Conservation (phyloP, 495 filamentous ascomycete species). For the Tuber calosporum region DNA sequence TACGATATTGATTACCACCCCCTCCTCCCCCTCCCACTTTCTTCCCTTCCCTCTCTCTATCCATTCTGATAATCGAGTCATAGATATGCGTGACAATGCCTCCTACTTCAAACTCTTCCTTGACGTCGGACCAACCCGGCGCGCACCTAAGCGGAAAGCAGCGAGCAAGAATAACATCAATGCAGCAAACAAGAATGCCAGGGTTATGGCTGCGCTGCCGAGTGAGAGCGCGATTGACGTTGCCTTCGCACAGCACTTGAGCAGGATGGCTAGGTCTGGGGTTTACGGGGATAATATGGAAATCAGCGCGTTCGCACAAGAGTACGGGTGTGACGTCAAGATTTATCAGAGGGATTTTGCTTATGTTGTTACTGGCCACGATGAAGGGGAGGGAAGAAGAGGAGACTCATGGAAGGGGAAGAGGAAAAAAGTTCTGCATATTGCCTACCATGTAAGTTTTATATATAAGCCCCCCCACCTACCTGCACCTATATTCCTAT, state of each 20-base stretch:
- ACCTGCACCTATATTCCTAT: background rate
- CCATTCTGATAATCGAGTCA: background rate
- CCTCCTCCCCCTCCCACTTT: background rate
- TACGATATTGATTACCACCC: constrained; percentile 20
- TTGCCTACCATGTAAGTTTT: constrained; percentile 64
- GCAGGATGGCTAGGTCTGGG: constrained; percentile 55
- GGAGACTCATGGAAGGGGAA: background rate
- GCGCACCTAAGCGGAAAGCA: constrained; percentile 48
- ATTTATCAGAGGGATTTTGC: constrained; percentile 52
- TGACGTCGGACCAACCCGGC: constrained; percentile 47
- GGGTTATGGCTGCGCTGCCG: constrained; percentile 36
- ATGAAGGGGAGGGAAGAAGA: constrained; percentile 33
- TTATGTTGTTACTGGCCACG: constrained; percentile 46
- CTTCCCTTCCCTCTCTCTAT: background rate
- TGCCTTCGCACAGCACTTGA: constrained; percentile 57
- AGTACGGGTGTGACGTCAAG: constrained; percentile 57
- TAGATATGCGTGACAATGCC: constrained; percentile 54
- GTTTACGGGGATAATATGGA: constrained; percentile 68
- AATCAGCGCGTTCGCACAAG: constrained; percentile 60
- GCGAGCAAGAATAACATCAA: constrained; percentile 42
- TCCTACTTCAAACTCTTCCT: constrained; percentile 64
- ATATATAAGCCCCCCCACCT: background rate
- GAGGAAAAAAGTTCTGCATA: constrained; percentile 49
- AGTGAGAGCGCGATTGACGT: constrained; percentile 55
- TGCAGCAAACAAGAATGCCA: background rate